phyloP scores from a whole-genome alignment of 2,329 filamentous ascomycete genomes.

The Gremmenia infestans region DNA sequence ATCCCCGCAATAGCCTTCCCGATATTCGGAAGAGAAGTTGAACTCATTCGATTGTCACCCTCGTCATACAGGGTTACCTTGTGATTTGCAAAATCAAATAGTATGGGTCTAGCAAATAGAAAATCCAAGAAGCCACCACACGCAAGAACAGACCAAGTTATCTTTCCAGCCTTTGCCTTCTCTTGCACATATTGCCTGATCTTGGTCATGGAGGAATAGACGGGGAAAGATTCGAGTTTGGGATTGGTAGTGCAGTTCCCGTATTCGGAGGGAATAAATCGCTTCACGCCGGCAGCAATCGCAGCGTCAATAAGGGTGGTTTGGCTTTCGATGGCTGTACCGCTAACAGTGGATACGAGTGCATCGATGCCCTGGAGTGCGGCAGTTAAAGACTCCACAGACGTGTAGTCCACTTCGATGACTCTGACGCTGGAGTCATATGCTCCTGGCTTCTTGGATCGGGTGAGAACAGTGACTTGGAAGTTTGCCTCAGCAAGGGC shows the following conservation, averaged over 20 bases:
- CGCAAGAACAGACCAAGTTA: conserved; percentile 51
- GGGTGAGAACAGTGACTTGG: conserved; percentile 19
- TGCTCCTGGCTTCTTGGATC: conserved; percentile 14
- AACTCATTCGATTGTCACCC: conserved; percentile 36
- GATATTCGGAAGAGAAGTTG: conserved; percentile 27
- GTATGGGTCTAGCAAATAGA: conserved; percentile 37
- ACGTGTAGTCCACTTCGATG: conserved; percentile 37
- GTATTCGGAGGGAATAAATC: conserved; percentile 57
- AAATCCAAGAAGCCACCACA: conserved; percentile 56
- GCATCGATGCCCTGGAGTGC: conserved; percentile 21
- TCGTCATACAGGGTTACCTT: conserved; percentile 42
- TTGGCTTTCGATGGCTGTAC: conserved; percentile 17
- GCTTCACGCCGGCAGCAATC: conserved; percentile 53
- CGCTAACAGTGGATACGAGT: conserved; percentile 20
- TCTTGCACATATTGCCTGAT: conserved; percentile 18
- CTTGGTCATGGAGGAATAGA: conserved; percentile 13
- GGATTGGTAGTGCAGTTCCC: conserved; percentile 29
- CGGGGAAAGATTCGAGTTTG: conserved; percentile 11
- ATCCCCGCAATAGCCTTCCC: conserved; percentile 33
- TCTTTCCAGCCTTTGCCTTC: conserved; percentile 20
- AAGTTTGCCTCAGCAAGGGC: conserved; percentile 19
- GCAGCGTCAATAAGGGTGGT: conserved; percentile 49
- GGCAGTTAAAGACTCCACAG: conserved; percentile 37
- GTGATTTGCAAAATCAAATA: conserved; percentile 39
- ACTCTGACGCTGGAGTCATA: conserved; percentile 34